A percentile compares a stretch with the other conserved stretches of the same genome.
phyloP scores from a whole-genome alignment of 768 basidiomycete genomes.

The Asterophora lycoperdoides region DNA sequence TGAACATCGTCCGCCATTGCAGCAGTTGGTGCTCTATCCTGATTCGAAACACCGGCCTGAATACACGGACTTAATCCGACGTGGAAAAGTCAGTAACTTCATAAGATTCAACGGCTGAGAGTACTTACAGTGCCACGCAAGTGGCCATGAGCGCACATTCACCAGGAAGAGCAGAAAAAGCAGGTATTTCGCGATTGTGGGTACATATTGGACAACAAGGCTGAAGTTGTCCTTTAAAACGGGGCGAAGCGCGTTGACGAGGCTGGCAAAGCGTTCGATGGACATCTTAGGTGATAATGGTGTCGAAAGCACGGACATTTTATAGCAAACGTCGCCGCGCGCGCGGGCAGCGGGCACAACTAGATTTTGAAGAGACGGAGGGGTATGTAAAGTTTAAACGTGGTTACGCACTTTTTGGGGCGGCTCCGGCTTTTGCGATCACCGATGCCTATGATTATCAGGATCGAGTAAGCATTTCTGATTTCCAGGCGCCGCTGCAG shows the following conservation, averaged over 20 bases:
- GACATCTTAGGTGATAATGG: not conserved
- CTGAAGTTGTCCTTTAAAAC: constrained; percentile 5
- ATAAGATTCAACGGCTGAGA: not conserved
- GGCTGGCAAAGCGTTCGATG: constrained; percentile 2
- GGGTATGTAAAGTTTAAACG: constrained; percentile 6
- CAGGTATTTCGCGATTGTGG: constrained; percentile 34
- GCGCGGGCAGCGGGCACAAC: not conserved
- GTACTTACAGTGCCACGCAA: constrained; percentile 65
- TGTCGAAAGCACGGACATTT: constrained; percentile 6
- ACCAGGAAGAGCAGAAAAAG: constrained; percentile 47
- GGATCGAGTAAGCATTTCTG: too few relatives aligned
- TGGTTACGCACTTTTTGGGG: not conserved
- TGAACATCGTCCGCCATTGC: constrained; percentile 34
- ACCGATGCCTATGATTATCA: too few relatives aligned
- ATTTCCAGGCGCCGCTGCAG: too few relatives aligned
- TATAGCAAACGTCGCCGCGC: not conserved
- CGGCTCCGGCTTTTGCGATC: not conserved
- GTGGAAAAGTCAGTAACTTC: too few relatives aligned
- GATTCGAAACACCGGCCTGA: constrained; percentile 40
- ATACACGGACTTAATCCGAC: constrained; percentile 45
- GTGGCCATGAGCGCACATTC: constrained; percentile 58
- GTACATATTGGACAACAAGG: constrained; percentile 9
- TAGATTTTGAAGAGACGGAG: constrained; percentile 1
- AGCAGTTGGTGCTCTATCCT: constrained; percentile 30
- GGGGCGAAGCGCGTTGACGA: not conserved